These are phyloP conservation scores for Pythium apleroticum DNA, from an alignment of 352 stramenopile species.

Conservation along the genomic window DNA sequence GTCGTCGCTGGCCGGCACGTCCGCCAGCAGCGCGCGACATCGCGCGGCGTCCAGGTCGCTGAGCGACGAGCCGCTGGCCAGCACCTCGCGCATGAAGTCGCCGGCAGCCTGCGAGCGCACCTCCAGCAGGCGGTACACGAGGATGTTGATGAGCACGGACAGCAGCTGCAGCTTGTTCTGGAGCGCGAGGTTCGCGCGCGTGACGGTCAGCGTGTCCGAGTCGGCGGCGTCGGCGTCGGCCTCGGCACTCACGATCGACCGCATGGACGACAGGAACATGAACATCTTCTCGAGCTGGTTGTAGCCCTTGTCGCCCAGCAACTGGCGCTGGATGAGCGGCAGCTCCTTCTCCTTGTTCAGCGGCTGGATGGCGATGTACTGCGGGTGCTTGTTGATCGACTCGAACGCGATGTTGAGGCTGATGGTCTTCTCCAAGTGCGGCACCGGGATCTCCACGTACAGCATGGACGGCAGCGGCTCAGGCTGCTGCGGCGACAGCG, in stretches of 20 bases:
- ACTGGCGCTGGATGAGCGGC: conserved; percentile 60
- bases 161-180: conserved; percentile 86
- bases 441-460: conserved; percentile 80
- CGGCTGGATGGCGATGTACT: conserved; percentile 80
- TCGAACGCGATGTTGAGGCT: conserved; percentile 86
- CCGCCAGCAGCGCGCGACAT: conserved; percentile 45
- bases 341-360: conserved; percentile 29
- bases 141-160: conserved; percentile 82
- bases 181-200: conserved; percentile 67
- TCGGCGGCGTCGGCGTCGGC: background rate
- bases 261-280: conserved; percentile 77
- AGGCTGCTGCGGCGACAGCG: conserved; percentile 22
- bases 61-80: conserved; percentile 40
- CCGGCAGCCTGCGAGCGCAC: conserved; percentile 46
- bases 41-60: conserved; percentile 40
- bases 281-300: conserved; percentile 88
- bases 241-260: conserved; percentile 63
- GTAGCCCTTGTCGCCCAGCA: conserved; percentile 87
- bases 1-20: conserved; percentile 57
- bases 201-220: conserved; percentile 16
- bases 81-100: conserved; percentile 48
- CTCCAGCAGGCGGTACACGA: conserved; percentile 77
- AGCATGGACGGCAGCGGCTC: conserved; percentile 75
- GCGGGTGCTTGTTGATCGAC: conserved; percentile 69
- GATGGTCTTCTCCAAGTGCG: conserved; percentile 62